These are phyloP conservation scores for Lachancea waltii DNA, from an alignment of 805 yeast genomes.

Conservation along the genomic window DNA sequence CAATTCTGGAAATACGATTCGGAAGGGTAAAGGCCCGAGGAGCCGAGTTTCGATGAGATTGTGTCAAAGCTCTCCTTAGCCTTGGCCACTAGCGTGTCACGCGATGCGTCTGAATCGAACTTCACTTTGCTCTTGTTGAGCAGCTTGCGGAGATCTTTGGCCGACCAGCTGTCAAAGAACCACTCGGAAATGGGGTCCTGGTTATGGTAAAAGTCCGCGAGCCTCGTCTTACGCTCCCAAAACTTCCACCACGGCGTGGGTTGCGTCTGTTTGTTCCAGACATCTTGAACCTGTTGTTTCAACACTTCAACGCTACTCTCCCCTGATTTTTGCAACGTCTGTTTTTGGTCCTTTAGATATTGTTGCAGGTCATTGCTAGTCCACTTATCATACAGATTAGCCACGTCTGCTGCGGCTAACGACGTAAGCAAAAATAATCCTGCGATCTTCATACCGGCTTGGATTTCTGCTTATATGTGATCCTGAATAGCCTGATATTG, in stretches of 20 bases:
- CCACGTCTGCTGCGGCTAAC: constrained; percentile 8
- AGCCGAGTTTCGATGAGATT: constrained; percentile 33
- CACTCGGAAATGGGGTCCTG: constrained; percentile 32
- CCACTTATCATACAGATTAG: constrained; percentile 27
- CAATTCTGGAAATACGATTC: constrained; percentile 48
- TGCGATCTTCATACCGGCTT: neutral
- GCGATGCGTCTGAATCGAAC: constrained; percentile 24
- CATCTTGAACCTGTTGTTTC: constrained; percentile 20
- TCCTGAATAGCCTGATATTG: too few species aligned
- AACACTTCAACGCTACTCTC: constrained; percentile 20
- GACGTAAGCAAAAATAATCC: constrained; percentile 4
- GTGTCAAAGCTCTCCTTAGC: constrained; percentile 38
- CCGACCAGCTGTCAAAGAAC: constrained; percentile 46
- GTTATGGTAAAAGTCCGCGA: constrained; percentile 4
- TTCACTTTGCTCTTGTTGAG: constrained; percentile 32
- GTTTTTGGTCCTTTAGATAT: constrained; percentile 31
- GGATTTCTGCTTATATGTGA: too few species aligned
- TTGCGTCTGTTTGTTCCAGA: constrained; percentile 18
- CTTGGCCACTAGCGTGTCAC: constrained; percentile 37
- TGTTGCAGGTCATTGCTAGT: constrained; percentile 31
- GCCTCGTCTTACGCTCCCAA: constrained; percentile 15
- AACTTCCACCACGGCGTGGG: constrained; percentile 30
- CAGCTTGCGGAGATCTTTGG: constrained; percentile 30
- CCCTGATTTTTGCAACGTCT: constrained; percentile 16
- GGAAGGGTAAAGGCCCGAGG: constrained; percentile 44